phyloP scores from a whole-genome alignment of 495 filamentous ascomycete genomes.

The Achaetomiella virescens region DNA sequence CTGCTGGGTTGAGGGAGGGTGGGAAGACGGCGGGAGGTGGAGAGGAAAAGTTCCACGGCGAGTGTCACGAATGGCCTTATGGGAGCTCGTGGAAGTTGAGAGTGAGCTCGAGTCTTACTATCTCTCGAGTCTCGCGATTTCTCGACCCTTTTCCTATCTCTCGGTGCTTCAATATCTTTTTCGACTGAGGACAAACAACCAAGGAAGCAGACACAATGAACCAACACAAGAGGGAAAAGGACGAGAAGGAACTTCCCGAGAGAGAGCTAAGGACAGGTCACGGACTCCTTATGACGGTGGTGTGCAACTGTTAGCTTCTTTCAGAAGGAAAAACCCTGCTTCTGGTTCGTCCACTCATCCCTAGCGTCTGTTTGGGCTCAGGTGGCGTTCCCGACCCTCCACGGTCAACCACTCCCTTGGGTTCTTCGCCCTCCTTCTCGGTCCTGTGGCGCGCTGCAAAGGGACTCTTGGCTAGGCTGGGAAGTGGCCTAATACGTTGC shows the following conservation, averaged over 20 bases:
- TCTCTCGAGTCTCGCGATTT: neutral
- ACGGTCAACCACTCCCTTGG: neutral
- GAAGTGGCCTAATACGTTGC: neutral
- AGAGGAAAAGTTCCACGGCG: too few relatives aligned
- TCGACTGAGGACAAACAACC: too few relatives aligned
- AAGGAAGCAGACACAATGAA: too few relatives aligned
- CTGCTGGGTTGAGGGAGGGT: neutral
- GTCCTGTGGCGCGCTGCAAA: neutral
- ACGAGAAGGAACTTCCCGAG: too few relatives aligned
- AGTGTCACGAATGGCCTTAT: too few relatives aligned
- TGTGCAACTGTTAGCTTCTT: neutral
- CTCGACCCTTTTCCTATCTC: too few relatives aligned
- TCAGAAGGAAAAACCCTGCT: too few relatives aligned
- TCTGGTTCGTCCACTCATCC: neutral
- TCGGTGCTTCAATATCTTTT: too few relatives aligned
- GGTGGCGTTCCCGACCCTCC: neutral
- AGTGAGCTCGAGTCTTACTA: neutral
- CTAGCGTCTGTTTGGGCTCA: neutral
- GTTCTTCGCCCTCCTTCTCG: neutral
- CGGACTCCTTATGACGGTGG: too few relatives aligned
- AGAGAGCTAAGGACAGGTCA: neutral
- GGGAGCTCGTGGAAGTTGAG: too few relatives aligned
- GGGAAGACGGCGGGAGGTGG: too few relatives aligned
- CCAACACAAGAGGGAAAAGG: too few relatives aligned
- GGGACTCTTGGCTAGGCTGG: neutral